Evolutionary conservation across 148 eudicot genomes (phyloP).

Genomic region (Camellia lanceoleosa): DNA sequence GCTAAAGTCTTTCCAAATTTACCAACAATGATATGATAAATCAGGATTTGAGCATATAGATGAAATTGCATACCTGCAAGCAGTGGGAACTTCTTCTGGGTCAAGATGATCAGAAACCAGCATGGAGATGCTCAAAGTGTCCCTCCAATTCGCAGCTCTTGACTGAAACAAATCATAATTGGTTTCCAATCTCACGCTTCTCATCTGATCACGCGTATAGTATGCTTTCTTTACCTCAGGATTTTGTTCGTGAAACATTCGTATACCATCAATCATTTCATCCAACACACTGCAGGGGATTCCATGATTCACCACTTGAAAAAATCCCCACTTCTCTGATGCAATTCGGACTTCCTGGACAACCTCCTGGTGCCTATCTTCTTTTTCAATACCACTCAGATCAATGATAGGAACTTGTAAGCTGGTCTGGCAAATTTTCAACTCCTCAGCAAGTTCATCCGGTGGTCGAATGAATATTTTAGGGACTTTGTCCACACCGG

Average conservation of each 20-base stretch:
- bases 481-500: constrained; percentile 13
- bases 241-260: constrained; percentile 45
- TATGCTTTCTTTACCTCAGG: constrained; percentile 35
- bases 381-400: constrained; percentile 13
- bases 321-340: constrained; percentile 44
- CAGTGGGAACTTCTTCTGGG: constrained; percentile 28
- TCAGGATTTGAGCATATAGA: not conserved
- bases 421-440: not conserved
- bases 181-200: constrained; percentile 20
- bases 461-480: constrained; percentile 36
- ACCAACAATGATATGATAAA: not conserved
- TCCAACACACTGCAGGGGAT: constrained; percentile 29
- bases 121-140: constrained; percentile 28
- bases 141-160: constrained; percentile 50
- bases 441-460: constrained; percentile 31
- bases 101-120: constrained; percentile 6
- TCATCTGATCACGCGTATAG: constrained; percentile 28
- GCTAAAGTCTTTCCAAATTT: not conserved
- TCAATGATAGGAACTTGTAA: constrained; percentile 36
- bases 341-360: constrained; percentile 23
- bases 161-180: constrained; percentile 39
- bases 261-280: constrained; percentile 29
- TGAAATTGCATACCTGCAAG: constrained; percentile 30
- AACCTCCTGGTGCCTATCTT: constrained; percentile 3
- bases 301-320: constrained; percentile 51